Base-by-base conservation (phyloP, 2,329 filamentous ascomycete genomes). In the Coniochaeta sp. region DNA sequence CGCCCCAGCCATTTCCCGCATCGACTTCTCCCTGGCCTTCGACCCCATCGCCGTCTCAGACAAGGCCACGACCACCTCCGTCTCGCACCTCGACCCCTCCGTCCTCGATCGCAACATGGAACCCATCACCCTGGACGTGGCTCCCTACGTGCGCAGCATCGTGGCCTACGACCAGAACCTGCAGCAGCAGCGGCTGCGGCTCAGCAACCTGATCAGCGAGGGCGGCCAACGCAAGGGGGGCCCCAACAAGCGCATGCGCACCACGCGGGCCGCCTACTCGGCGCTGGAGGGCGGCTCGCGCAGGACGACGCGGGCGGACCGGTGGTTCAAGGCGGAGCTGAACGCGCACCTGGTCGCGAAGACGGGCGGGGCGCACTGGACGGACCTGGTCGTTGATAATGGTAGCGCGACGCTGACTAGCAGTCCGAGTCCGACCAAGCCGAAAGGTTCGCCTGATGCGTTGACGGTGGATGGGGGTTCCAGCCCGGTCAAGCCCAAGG, bases 121-220 rank as follows among this genome's bases (percentile, higher is more conserved):
- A 0, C 77, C 87, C 22, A 84, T 96, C 34, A 81, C 84, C 0
- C 76, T 88, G 14, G 95, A 99, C 64, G 79, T 98, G 1, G 93
- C 92, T 0, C 95, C 96, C 0, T 98, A 91, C 71, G 84, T 98
- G n/a, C 89, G 96, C 12, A 81, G 82, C 40, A 98, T 99, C 62
- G 86, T 93, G 1, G 80, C 86, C 0, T 89, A 88, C 69, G 93
- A 98, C 66, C 77, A 85, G 22, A 80, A 79, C 1, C 81, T 95
- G 1, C 88, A 91, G 67, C 78, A 85, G 62, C 84, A 91, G 64
- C 83, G 88, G 2, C 70, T 81, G 19, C 78, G 80, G 17, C 68
- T 87, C 8, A 82, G 47, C 47, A 81, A 77, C 36, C 69, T 89
- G 9, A 69, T 87, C 8, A 81, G 79, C 55, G 79, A 83, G 57